phyloP scores from a whole-genome alignment of 2,329 filamentous ascomycete species.

The Ilyonectria mors-panacis region DNA sequence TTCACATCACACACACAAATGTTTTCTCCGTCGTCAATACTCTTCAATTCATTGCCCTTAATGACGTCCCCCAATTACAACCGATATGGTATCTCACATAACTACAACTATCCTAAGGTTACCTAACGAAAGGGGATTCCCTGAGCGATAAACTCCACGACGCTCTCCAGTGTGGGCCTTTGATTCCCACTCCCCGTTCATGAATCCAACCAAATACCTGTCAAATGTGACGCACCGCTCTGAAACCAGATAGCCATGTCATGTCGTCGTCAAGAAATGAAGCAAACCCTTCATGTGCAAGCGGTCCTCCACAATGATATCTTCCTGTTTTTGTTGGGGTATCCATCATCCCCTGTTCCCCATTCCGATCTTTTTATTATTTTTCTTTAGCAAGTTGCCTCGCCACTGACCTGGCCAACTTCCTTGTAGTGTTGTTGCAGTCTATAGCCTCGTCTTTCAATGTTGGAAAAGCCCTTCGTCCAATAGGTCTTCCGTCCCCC shows the following conservation, averaged over 20 bases:
- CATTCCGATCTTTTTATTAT: conserved; percentile 35
- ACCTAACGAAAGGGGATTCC: conserved; percentile 40
- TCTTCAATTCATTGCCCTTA: conserved; percentile 28
- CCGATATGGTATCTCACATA: conserved; percentile 46
- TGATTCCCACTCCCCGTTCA: conserved; percentile 33
- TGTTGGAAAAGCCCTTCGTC: conserved; percentile 32
- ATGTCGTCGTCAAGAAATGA: conserved; percentile 51
- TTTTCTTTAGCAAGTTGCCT: conserved; percentile 31
- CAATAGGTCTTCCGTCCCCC: conserved; percentile 28
- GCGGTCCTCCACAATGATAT: conserved; percentile 30
- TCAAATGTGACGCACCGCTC: conserved; percentile 47
- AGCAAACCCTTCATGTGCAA: conserved; percentile 42
- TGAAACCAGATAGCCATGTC: conserved; percentile 49
- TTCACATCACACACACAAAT: neutral
- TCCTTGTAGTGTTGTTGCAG: conserved; percentile 14
- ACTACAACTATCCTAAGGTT: conserved; percentile 42
- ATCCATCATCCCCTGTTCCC: conserved; percentile 28
- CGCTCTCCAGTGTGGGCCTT: conserved; percentile 24
- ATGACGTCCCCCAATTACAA: conserved; percentile 35
- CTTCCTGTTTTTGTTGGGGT: conserved; percentile 31
- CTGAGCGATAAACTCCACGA: conserved; percentile 23
- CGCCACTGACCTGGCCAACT: conserved; percentile 28
- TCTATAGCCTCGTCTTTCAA: conserved; percentile 39
- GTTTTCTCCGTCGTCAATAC: conserved; percentile 1
- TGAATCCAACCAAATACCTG: conserved; percentile 42